Conservation (phyloP, 2,329 filamentous ascomycete genomes). For the Fusarium sp. region DNA sequence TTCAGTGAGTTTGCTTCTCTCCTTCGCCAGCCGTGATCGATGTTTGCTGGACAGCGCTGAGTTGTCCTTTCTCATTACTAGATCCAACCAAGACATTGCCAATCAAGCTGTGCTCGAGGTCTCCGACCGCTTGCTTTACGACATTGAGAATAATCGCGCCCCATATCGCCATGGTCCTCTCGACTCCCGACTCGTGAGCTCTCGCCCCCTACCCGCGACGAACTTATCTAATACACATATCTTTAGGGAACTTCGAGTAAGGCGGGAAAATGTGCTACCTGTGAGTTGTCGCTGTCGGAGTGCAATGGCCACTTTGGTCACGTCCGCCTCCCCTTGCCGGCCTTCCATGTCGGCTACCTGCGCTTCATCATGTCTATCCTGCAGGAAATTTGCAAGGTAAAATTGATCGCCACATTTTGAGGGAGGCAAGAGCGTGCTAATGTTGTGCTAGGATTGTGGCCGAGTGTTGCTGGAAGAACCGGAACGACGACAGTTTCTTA, state of each 20-base stretch:
- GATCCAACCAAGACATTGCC: conserved; percentile 92
- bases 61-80: conserved; percentile 45
- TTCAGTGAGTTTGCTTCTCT: conserved; percentile 70
- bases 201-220: neutral
- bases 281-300: conserved; percentile 80
- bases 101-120: conserved; percentile 96
- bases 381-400: conserved; percentile 91
- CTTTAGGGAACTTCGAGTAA: conserved; percentile 84
- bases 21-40: neutral
- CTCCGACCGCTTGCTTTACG: conserved; percentile 93
- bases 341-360: conserved; percentile 96
- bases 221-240: neutral
- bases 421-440: conserved; percentile 10
- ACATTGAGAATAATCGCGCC: conserved; percentile 81
- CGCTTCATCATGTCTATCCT: conserved; percentile 92
- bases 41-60: neutral
- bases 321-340: conserved; percentile 88
- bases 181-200: conserved; percentile 77
- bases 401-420: neutral
- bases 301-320: conserved; percentile 98
- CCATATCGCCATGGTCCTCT: conserved; percentile 86
- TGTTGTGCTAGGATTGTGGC: conserved; percentile 73
- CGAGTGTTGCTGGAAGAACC: conserved; percentile 83
- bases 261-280: conserved; percentile 81
- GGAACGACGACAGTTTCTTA: conserved; percentile 81